Conservation (phyloP, 345 rosid species). For the Acer saccharum region DNA sequence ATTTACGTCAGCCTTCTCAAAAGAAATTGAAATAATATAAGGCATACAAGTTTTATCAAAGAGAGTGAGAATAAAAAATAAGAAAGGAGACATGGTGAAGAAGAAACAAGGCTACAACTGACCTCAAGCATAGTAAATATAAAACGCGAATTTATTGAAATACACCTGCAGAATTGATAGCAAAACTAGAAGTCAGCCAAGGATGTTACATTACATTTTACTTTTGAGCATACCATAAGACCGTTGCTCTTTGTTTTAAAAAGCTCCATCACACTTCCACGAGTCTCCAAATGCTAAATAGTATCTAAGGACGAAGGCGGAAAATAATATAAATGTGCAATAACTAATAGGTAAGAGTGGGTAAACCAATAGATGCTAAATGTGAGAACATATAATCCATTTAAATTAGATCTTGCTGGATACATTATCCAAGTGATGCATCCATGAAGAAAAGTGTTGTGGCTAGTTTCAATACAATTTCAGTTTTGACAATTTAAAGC, state of each 20-base stretch:
- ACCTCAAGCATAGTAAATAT: slow-evolving; percentile 91
- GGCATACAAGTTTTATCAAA: background rate
- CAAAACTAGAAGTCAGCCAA: slow-evolving; percentile 10
- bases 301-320: background rate
- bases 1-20: background rate
- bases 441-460: background rate
- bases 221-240: background rate
- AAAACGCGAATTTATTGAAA: slow-evolving; percentile 73
- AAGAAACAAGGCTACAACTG: slow-evolving; percentile 25
- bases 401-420: background rate
- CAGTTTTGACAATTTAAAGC: too few species aligned
- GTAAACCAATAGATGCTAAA: background rate
- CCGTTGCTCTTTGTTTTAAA: background rate
- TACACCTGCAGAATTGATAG: slow-evolving; percentile 68
- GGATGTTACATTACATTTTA: background rate
- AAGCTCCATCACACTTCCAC: background rate
- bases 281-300: background rate
- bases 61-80: background rate
- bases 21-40: background rate
- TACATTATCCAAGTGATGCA: background rate
- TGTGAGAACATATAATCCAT: background rate
- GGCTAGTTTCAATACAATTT: background rate
- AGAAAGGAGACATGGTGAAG: too few species aligned
- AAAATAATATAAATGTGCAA: background rate
- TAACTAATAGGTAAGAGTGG: background rate